Evolutionary conservation across 495 filamentous ascomycete species (phyloP).

Genomic region (Hypoxylon rickii): DNA sequence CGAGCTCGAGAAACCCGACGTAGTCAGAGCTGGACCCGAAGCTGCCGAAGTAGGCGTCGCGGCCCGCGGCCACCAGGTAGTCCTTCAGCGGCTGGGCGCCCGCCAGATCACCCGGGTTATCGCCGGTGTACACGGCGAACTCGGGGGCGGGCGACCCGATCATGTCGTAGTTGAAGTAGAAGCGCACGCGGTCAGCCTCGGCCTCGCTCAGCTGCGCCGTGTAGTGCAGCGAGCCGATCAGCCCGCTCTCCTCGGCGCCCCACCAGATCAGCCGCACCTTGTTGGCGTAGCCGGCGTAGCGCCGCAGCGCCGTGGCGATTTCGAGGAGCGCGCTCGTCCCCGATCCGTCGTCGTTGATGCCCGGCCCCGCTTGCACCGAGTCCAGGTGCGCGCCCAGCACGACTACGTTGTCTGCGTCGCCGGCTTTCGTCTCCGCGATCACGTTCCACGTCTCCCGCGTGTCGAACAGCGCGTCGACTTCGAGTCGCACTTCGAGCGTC

Average conservation of each 20-base stretch:
- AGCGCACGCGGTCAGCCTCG: slow-evolving; percentile 38
- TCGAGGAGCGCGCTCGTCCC: slow-evolving; percentile 44
- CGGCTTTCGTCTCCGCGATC: slow-evolving; percentile 46
- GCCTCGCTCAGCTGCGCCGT: slow-evolving; percentile 30
- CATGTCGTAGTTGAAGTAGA: slow-evolving; percentile 53
- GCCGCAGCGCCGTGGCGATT: slow-evolving; percentile 33
- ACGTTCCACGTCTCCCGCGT: slow-evolving; percentile 38
- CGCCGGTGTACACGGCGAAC: slow-evolving; percentile 57
- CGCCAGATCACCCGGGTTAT: slow-evolving; percentile 47
- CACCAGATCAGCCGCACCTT: slow-evolving; percentile 47
- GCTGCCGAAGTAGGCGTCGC: slow-evolving; percentile 21
- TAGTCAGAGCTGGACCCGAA: slow-evolving; percentile 45
- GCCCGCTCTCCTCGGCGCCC: slow-evolving; percentile 44
- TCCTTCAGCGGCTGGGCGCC: slow-evolving; percentile 44
- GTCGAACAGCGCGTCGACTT: slow-evolving; percentile 28
- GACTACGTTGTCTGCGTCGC: slow-evolving; percentile 42
- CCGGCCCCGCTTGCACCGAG: slow-evolving; percentile 42
- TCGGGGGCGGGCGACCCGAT: slow-evolving; percentile 66
- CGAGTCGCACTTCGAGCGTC: slow-evolving; percentile 7
- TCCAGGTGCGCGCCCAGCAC: slow-evolving; percentile 46
- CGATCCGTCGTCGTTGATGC: slow-evolving; percentile 46
- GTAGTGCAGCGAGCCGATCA: slow-evolving; percentile 46
- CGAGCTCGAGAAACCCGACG: slow-evolving; percentile 44
- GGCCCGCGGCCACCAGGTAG: slow-evolving; percentile 37
- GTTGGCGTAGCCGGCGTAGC: slow-evolving; percentile 42